Base-by-base conservation (phyloP, 2,329 filamentous ascomycete genomes). In the Ophiostoma himal-ulmi region DNA sequence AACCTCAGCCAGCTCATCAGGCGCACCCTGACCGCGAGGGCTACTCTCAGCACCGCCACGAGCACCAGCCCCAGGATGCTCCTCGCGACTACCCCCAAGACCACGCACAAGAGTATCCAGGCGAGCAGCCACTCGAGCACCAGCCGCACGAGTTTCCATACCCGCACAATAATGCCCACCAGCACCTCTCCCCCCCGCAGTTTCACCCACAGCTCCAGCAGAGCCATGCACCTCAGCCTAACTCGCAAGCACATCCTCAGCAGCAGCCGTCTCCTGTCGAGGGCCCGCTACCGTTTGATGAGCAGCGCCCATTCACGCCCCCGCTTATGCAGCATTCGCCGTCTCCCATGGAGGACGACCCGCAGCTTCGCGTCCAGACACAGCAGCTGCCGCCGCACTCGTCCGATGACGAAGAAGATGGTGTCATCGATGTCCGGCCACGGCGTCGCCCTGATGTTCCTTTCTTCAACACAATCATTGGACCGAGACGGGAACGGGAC, bases 401-500 rank as follows among this genome's bases (percentile, higher is more conserved):
- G 26, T 57, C 48, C 6, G 44, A 68, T 5, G 41, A 20, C 7
- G 57, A 70, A 4, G 26, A 68, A 6, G 60, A 60, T 13, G 69
- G 30, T 10, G 30, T 34, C 14, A 54, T 69, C 7, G 70, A 70
- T 10, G n/a, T 65, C 2, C 39, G 60, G 6, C 70, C 70, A 8
- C n/a, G 62, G 11, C 73, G 69, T 7, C 84, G n/a, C 85, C 86
- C n/a, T 85, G 87, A 75, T 79, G 87, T 52, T 84, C 87, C 1
- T 77, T 89, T 67, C 85, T 84, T 34, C 85, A 88, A 75, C 57
- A 74, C 70, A 4, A 69, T 72, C 64, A 69, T 78, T 1, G 73
- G 75, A 1, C 75, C 76, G 13, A 74, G 80, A 74, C 75, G 89
- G 1, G 92, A 97, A 77, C 95, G 95, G 79, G 91, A 96, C 72